These are phyloP conservation scores for Mucor racemosus DNA, from an alignment of 371 early-diverging fungal species.

Conservation along the genomic window DNA sequence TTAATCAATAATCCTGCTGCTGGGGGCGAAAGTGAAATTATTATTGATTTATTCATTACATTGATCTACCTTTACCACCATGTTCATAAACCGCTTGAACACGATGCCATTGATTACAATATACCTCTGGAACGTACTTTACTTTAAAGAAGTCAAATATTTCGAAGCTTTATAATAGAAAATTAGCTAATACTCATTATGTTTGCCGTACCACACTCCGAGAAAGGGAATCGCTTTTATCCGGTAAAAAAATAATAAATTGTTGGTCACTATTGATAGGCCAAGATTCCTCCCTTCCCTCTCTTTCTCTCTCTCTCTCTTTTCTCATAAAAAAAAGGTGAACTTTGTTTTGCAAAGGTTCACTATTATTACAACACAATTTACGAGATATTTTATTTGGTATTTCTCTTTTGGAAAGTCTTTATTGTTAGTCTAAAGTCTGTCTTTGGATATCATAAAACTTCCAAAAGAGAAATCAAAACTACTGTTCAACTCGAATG, in stretches of 20 bases:
- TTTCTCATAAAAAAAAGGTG: neutral
- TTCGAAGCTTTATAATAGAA: too few relatives aligned
- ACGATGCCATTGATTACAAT: too few relatives aligned
- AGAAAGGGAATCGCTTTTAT: neutral
- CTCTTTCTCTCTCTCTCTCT: neutral
- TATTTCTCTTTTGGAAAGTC: slow-evolving; percentile 31
- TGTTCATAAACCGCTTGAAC: too few relatives aligned
- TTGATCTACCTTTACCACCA: too few relatives aligned
- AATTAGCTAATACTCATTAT: neutral
- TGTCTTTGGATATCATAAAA: slow-evolving; percentile 43
- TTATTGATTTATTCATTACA: too few relatives aligned
- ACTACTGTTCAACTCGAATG: slow-evolving; percentile 42
- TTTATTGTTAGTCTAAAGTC: slow-evolving; percentile 38
- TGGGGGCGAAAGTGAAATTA: too few relatives aligned
- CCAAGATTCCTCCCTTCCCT: too few relatives aligned
- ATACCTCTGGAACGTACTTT: too few relatives aligned
- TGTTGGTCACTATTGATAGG: too few relatives aligned
- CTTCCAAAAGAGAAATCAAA: slow-evolving; percentile 39
- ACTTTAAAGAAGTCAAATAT: too few relatives aligned
- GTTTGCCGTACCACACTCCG: neutral
- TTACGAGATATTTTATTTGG: slow-evolving; percentile 22
- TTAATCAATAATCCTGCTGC: too few relatives aligned
- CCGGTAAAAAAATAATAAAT: too few relatives aligned
- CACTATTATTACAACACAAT: slow-evolving; percentile 11
- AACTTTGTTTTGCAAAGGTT: neutral